phyloP scores from a whole-genome alignment of 176 grass and related monocot genomes.

The Carex cristatella region DNA sequence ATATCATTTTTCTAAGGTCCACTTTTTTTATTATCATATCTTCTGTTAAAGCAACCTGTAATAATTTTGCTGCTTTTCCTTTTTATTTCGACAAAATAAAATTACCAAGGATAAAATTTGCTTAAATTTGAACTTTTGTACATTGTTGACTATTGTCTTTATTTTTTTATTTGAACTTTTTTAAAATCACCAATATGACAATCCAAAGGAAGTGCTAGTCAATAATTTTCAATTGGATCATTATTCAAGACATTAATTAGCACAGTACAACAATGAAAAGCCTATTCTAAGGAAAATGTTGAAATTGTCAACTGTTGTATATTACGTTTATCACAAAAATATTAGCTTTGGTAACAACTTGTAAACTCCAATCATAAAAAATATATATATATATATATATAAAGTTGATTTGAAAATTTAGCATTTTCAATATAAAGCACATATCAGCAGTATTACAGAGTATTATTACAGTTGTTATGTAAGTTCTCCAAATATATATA shows the following conservation, averaged over 20 bases:
- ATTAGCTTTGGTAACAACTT: too few relatives aligned
- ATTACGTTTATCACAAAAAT: too few relatives aligned
- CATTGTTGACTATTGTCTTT: background rate
- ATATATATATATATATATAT: too few relatives aligned
- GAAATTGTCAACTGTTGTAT: too few relatives aligned
- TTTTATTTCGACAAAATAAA: background rate
- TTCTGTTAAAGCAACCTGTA: background rate
- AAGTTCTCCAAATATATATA: background rate
- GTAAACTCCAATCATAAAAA: too few relatives aligned
- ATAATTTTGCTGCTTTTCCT: background rate
- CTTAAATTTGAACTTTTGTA: background rate
- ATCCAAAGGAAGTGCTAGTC: background rate
- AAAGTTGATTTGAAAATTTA: background rate
- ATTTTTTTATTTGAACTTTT: too few relatives aligned
- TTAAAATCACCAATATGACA: background rate
- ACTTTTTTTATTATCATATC: background rate
- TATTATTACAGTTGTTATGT: background rate
- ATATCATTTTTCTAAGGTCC: background rate
- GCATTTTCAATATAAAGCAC: background rate
- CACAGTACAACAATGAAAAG: too few relatives aligned
- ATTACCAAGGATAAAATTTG: background rate
- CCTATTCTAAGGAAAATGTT: too few relatives aligned
- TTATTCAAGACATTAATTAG: background rate
- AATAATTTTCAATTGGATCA: background rate
- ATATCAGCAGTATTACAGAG: background rate